Conservation (phyloP, 164 flowering plant genomes). For the Vitis rotundifolia region DNA sequence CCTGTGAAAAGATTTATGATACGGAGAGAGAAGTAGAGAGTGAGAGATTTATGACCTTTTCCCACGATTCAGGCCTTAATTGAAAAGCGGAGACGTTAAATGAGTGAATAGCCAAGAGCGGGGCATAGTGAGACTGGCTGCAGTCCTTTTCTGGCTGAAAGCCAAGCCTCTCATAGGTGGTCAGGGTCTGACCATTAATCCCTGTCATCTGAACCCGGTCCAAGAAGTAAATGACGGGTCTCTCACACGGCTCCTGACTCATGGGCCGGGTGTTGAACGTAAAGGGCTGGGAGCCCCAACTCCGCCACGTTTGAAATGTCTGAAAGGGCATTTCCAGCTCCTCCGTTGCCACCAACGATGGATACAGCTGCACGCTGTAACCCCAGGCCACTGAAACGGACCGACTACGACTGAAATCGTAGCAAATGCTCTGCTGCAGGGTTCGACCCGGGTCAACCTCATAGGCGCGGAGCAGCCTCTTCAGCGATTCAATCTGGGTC, state of each 20-base stretch:
- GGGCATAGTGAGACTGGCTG: slow-evolving; percentile 8
- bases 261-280: slow-evolving; percentile 65
- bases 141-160: slow-evolving; percentile 15
- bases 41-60: slow-evolving; percentile 30
- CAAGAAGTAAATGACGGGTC: slow-evolving; percentile 40
- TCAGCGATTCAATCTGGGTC: slow-evolving; percentile 42
- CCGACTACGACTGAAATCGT: slow-evolving; percentile 52
- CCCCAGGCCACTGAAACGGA: slow-evolving; percentile 88
- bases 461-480: slow-evolving; percentile 37
- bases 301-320: slow-evolving; percentile 74
- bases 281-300: slow-evolving; percentile 46
- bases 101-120: slow-evolving; percentile 20
- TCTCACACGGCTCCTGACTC: slow-evolving; percentile 39
- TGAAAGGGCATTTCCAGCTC: slow-evolving; percentile 51
- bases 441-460: slow-evolving; percentile 55
- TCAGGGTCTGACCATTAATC: slow-evolving; percentile 14
- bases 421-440: slow-evolving; percentile 74
- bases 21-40: not conserved
- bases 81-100: slow-evolving; percentile 36
- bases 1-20: no score
- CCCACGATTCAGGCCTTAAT: slow-evolving; percentile 40
- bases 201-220: slow-evolving; percentile 26
- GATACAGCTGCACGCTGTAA: slow-evolving; percentile 63
- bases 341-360: slow-evolving; percentile 39
- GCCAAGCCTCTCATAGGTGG: slow-evolving; percentile 27